Evolutionary conservation across 1,284 basidiomycete species (phyloP).

Genomic region (Ceratobasidium sp.): DNA sequence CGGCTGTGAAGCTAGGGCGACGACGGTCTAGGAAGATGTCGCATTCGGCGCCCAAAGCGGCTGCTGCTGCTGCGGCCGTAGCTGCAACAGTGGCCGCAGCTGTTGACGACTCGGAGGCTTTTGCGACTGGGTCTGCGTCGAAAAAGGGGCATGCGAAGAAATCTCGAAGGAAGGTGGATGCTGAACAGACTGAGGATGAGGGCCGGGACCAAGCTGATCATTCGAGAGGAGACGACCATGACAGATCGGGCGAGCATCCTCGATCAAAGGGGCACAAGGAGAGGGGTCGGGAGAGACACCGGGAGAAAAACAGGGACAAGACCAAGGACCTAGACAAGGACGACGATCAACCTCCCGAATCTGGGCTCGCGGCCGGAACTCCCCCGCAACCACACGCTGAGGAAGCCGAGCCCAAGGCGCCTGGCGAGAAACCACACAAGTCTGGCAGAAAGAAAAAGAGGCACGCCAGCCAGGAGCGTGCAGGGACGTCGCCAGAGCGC

Average conservation of each 20-base stretch:
- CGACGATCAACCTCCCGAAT: conserved; percentile 16
- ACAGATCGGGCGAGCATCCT: conserved; percentile 34
- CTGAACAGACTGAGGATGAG: conserved; percentile 36
- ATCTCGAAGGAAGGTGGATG: conserved; percentile 25
- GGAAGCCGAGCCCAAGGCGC: conserved; percentile 3
- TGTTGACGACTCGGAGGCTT: conserved; percentile 9
- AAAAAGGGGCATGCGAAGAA: conserved; percentile 29
- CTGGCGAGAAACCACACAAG: conserved; percentile 35
- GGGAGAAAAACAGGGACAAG: conserved; percentile 29
- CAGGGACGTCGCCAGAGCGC: conserved; percentile 21
- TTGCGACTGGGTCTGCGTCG: conserved; percentile 16
- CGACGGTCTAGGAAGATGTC: conserved; percentile 44
- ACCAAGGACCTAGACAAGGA: conserved; percentile 24
- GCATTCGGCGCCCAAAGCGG: conserved; percentile 36
- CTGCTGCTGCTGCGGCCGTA: conserved; percentile 1
- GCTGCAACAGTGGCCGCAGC: conserved; percentile 4
- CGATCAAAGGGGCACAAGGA: conserved; percentile 35
- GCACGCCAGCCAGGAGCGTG: conserved; percentile 9
- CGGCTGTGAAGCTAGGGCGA: conserved; percentile 30
- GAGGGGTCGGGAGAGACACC: conserved; percentile 31
- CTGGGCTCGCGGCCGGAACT: not conserved
- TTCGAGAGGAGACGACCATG: conserved; percentile 4
- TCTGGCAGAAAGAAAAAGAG: conserved; percentile 34
- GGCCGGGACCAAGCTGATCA: conserved; percentile 1
- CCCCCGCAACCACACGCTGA: not conserved